phyloP scores from a whole-genome alignment of 164 flowering plant species.

The Vitis rotundifolia region DNA sequence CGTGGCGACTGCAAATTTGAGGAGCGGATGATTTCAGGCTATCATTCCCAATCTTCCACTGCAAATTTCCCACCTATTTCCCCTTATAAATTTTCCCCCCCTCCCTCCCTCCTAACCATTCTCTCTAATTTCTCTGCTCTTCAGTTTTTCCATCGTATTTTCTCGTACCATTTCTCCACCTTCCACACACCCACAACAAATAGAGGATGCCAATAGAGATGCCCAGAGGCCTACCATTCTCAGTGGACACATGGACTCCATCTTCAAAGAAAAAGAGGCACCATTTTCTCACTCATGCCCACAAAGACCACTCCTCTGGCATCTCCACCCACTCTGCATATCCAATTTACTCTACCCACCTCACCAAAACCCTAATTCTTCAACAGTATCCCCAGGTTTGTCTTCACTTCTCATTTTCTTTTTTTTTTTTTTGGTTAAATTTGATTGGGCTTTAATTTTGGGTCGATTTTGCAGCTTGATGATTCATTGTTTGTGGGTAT shows the following conservation, averaged over 20 bases:
- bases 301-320: constrained; percentile 66
- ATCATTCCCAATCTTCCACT: background rate
- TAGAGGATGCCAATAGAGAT: constrained; percentile 73
- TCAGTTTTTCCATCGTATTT: no score
- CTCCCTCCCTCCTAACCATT: background rate
- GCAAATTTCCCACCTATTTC: constrained; percentile 1
- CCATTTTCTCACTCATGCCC: constrained; percentile 86
- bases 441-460: constrained; percentile 2
- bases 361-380: constrained; percentile 59
- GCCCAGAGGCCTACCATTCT: constrained; percentile 83
- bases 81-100: background rate
- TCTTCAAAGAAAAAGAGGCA: constrained; percentile 53
- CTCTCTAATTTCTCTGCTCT: background rate
- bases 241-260: constrained; percentile 81
- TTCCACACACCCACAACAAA: no score
- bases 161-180: no score
- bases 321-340: constrained; percentile 43
- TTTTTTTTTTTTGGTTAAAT: background rate
- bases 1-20: background rate
- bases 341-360: constrained; percentile 68
- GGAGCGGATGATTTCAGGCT: background rate
- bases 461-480: constrained; percentile 28
- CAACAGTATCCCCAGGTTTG: constrained; percentile 59
- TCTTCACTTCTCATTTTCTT: background rate
- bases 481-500: constrained; percentile 41